Evolutionary conservation across 177 flowering plant genomes (phyloP).

Genomic region (Vitis hybrid): DNA sequence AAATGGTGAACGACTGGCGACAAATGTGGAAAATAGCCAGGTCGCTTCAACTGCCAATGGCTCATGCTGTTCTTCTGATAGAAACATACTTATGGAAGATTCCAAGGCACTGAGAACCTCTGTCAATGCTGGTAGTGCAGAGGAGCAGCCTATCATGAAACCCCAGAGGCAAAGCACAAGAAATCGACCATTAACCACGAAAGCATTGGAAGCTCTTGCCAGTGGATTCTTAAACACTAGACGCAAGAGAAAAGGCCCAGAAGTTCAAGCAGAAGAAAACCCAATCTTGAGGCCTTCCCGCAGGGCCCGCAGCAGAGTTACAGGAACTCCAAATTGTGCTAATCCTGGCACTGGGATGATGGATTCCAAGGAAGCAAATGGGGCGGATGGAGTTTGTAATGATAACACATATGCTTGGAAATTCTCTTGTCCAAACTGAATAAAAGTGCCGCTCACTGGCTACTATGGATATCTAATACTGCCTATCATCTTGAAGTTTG

Average conservation of each 20-base stretch:
- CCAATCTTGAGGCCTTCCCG: slow-evolving; percentile 23
- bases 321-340: slow-evolving; percentile 13
- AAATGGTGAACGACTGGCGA: slow-evolving; percentile 13
- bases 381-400: neutral
- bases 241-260: slow-evolving; percentile 26
- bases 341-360: slow-evolving; percentile 13
- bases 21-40: slow-evolving; percentile 17
- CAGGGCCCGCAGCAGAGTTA: slow-evolving; percentile 22
- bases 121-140: slow-evolving; percentile 12
- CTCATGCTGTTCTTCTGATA: slow-evolving; percentile 3
- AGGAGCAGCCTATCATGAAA: slow-evolving; percentile 22
- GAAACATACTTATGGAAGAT: slow-evolving; percentile 6
- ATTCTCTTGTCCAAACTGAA: too few relatives aligned
- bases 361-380: slow-evolving; percentile 24
- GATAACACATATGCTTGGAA: too few relatives aligned
- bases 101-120: slow-evolving; percentile 7
- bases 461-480: slow-evolving; percentile 9
- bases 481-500: slow-evolving; percentile 16
- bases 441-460: slow-evolving; percentile 3
- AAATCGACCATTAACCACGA: slow-evolving; percentile 63
- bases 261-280: slow-evolving; percentile 16
- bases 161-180: slow-evolving; percentile 74
- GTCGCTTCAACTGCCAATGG: slow-evolving; percentile 8
- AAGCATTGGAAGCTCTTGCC: slow-evolving; percentile 79
- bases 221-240: slow-evolving; percentile 42